Percentiles rank a stretch among this genome's conserved stretches.
These are phyloP conservation scores for Chytriomyces hyalinus DNA, from an alignment of 192 early-diverging fungal genomes.

Conservation along the genomic window DNA sequence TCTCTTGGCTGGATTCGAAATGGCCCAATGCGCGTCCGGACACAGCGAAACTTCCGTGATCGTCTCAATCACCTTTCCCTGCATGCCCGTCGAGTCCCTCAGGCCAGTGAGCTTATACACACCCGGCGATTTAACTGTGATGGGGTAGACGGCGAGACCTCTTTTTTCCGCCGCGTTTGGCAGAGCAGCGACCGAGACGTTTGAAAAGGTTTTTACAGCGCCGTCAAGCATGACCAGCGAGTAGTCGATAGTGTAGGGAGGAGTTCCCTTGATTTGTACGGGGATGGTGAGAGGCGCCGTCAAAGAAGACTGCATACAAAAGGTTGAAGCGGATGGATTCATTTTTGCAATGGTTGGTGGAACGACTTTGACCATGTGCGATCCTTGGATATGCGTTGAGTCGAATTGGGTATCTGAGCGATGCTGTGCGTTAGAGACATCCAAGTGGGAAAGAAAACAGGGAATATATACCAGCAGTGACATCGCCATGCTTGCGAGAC, in stretches of 20 bases:
- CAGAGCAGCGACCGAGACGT: conserved; percentile 23
- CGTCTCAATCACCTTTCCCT: conserved; percentile 20
- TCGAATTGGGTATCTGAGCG: conserved; percentile 4
- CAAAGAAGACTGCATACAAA: conserved; percentile 35
- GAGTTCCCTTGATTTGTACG: conserved; percentile 50
- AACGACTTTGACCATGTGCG: conserved; percentile 53
- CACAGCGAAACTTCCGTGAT: conserved; percentile 25
- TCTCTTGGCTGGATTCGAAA: conserved; percentile 8
- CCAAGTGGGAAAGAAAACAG: background rate
- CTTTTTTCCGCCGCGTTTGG: background rate
- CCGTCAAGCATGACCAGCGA: conserved; percentile 39
- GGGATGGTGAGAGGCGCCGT: conserved; percentile 23
- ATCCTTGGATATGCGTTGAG: conserved; percentile 49
- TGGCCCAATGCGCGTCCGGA: conserved; percentile 24
- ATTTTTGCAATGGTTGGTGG: conserved; percentile 51
- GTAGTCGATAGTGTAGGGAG: conserved; percentile 48
- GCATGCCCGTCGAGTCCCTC: conserved; percentile 16
- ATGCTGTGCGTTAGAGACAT: background rate
- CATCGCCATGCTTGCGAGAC: background rate
- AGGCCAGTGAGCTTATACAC: conserved; percentile 36
- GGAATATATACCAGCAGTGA: background rate
- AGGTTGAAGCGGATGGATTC: conserved; percentile 39
- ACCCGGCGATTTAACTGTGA: conserved; percentile 27
- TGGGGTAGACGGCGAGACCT: conserved; percentile 19
- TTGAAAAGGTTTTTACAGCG: conserved; percentile 4